These are phyloP conservation scores for Penicillium aurantiogriseum DNA, from an alignment of 2,329 filamentous ascomycete genomes.

Conservation along the genomic window DNA sequence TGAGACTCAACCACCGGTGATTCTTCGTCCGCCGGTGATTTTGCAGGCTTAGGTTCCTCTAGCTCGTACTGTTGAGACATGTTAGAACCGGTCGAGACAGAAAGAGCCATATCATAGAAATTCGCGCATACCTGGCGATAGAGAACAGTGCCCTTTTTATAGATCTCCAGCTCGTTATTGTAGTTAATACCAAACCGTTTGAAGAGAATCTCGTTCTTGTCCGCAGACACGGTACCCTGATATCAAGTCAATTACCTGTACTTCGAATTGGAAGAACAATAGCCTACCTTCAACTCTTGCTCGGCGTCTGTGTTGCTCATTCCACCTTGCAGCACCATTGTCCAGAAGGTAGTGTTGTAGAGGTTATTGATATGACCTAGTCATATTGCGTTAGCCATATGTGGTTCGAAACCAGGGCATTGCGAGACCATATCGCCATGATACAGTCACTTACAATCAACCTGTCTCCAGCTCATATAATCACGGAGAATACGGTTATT, in stretches of 20 bases:
- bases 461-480: slow-evolving; percentile 96
- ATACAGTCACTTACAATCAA: slow-evolving; percentile 69
- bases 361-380: slow-evolving; percentile 95
- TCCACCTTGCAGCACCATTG: slow-evolving; percentile 73
- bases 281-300: slow-evolving; percentile 66
- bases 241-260: slow-evolving; percentile 4
- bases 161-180: slow-evolving; percentile 92
- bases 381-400: background rate
- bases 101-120: background rate
- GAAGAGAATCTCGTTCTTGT: slow-evolving; percentile 97
- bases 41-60: slow-evolving; percentile 54
- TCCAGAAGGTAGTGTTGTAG: slow-evolving; percentile 97
- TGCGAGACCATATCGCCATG: background rate
- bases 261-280: background rate
- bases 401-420: background rate
- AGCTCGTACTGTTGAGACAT: slow-evolving; percentile 61
- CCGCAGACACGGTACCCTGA: slow-evolving; percentile 75
- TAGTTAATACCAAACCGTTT: slow-evolving; percentile 90
- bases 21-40: slow-evolving; percentile 17
- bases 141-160: slow-evolving; percentile 87
- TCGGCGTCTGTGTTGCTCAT: slow-evolving; percentile 78
- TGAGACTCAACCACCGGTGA: slow-evolving; percentile 41
- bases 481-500: slow-evolving; percentile 78
- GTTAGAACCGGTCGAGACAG: background rate
- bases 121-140: slow-evolving; percentile 66